Evolutionary conservation across 2,329 filamentous ascomycete genomes (phyloP), one percentile per base, ranked within the genome.

Genomic region (Pseudogymnoascus sp.): DNA sequence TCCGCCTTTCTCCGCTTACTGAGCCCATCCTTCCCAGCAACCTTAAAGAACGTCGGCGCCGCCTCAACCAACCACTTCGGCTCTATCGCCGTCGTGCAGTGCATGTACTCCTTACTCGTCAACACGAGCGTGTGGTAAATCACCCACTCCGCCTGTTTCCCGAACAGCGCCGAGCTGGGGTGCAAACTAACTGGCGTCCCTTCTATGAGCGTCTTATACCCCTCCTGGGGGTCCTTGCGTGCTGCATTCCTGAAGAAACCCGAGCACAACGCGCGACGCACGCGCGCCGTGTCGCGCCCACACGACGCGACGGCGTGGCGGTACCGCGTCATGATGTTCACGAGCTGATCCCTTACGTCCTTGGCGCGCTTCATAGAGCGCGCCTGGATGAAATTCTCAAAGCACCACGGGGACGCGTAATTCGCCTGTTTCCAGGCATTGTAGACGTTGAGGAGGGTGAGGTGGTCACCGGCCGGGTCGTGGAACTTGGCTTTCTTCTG

Each of bases 31-130:
- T 89, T 93, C 0, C 90, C 87, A 17, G 95, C 93, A 4, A 97
- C 91, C 82, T 96, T 96, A 86, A 97, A 99, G 80, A 97, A 99
- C 0, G 92, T 97, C 9, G 96, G 95, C n/a, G 96, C 95, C 11
- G 93, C 93, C 71, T 97, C 93, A 0, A 97, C 92, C 21, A 99
- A 83, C 86, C 86, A 89, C 72, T 96, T 96, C 7, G 95, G 93
- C 77, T 99, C 95, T 71, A 99, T 97, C 3, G 85, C 84, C 3
- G 91, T 96, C 13, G 92, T 95, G 73, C 86, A 90, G 72, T 96
- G 93, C 95, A 99, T 97, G 76, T 97, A 99, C 78, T 99, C 95
- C 78, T 96, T 93, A 23, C 90, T 96, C 23, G 95, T 99, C 70
- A 97, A 82, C 7, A 97, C 91, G 19, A 99, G 80, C 62, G 86